These are phyloP conservation scores for Candida railenensis DNA, from an alignment of 805 yeast species.

Conservation along the genomic window DNA sequence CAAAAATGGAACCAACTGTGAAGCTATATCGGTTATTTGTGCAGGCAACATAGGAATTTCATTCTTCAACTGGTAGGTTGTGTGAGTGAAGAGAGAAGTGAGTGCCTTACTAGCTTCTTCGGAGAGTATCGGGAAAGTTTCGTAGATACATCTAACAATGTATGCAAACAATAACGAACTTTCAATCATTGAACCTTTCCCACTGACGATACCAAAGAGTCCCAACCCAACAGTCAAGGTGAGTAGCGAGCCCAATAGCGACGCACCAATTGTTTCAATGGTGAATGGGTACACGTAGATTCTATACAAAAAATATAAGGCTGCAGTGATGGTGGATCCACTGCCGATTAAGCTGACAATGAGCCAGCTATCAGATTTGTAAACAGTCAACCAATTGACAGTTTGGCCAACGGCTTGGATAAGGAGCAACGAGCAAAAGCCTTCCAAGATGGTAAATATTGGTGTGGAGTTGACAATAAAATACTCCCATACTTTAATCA, in stretches of 20 bases:
- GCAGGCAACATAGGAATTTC: constrained; percentile 39
- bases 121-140: constrained; percentile 85
- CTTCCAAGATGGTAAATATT: constrained; percentile 84
- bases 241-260: constrained; percentile 81
- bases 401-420: constrained; percentile 91
- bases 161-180: constrained; percentile 84
- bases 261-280: constrained; percentile 71
- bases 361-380: constrained; percentile 75
- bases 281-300: constrained; percentile 77
- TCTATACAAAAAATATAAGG: constrained; percentile 76
- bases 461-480: constrained; percentile 82
- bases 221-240: constrained; percentile 75
- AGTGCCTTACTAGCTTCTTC: constrained; percentile 41
- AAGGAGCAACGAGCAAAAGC: constrained; percentile 86
- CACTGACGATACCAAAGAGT: constrained; percentile 77
- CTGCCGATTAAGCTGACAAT: constrained; percentile 69
- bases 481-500: constrained; percentile 66
- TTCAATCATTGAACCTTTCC: constrained; percentile 88
- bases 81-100: constrained; percentile 30
- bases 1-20: constrained; percentile 40
- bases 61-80: constrained; percentile 29
- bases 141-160: constrained; percentile 89
- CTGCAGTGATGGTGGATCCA: constrained; percentile 72
- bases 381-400: constrained; percentile 61
- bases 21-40: constrained; percentile 31